Evolutionary conservation across 1,139 yeast genomes (phyloP).

Genomic region (Yarrowia galli): DNA sequence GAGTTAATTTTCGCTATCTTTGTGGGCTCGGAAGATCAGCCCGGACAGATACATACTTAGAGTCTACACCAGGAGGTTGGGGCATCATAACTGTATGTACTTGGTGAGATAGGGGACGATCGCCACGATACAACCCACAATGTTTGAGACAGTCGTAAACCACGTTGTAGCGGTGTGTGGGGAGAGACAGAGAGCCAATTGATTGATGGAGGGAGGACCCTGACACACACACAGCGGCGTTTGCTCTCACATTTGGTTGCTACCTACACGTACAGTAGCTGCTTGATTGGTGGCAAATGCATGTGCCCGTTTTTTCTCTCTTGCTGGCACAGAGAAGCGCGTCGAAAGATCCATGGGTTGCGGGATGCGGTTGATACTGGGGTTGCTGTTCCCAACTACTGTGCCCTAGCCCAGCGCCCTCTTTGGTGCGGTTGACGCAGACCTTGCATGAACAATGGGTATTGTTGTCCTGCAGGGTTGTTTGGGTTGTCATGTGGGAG

Average conservation of each 20-base stretch:
- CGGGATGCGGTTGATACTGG: slow-evolving; percentile 8
- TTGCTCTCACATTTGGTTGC: background rate
- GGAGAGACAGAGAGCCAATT: background rate
- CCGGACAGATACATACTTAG: slow-evolving; percentile 1
- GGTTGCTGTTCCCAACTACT: slow-evolving; percentile 11
- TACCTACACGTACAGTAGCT: too few relatives aligned
- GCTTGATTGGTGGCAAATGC: slow-evolving; percentile 21
- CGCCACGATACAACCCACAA: background rate
- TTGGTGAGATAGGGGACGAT: background rate
- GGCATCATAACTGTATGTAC: slow-evolving; percentile 4
- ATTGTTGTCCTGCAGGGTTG: slow-evolving; percentile 35
- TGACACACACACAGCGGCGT: background rate
- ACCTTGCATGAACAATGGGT: slow-evolving; percentile 7
- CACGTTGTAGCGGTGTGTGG: background rate
- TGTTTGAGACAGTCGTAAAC: slow-evolving; percentile 7
- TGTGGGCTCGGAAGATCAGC: slow-evolving; percentile 8
- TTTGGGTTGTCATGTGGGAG: slow-evolving; percentile 15
- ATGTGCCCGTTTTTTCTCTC: background rate
- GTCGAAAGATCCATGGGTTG: background rate
- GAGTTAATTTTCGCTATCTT: background rate
- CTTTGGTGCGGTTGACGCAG: slow-evolving; percentile 10
- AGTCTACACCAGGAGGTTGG: slow-evolving; percentile 2
- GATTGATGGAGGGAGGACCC: background rate
- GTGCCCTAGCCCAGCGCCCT: slow-evolving; percentile 8
- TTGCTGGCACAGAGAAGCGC: slow-evolving; percentile 29